A percentile compares a stretch with the other conserved stretches of the same genome.
Evolutionary conservation across 441 rosid genomes (phyloP).

Genomic region (Geranium incanum): DNA sequence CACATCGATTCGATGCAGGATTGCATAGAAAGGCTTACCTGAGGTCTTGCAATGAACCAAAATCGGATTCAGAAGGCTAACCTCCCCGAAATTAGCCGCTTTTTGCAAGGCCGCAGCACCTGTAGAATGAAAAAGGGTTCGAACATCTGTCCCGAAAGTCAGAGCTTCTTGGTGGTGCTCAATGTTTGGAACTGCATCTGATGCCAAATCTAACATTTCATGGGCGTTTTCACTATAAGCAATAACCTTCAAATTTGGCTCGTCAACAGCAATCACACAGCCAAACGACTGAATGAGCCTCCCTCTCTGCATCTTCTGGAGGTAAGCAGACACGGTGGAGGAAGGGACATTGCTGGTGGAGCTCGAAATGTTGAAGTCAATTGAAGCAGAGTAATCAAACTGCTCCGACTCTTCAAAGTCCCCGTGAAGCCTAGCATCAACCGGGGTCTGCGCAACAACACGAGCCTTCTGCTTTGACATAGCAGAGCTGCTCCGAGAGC

Average conservation of each 20-base stretch:
- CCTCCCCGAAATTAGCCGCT: constrained; percentile 55
- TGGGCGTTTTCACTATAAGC: constrained; percentile 71
- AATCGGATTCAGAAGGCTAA: constrained; percentile 65
- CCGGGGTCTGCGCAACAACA: constrained; percentile 56
- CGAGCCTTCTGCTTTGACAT: constrained; percentile 43
- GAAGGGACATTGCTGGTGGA: constrained; percentile 55
- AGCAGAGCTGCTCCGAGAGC: constrained; percentile 48
- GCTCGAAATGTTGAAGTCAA: constrained; percentile 43
- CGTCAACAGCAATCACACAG: constrained; percentile 65
- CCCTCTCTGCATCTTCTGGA: constrained; percentile 74
- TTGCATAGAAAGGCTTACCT: constrained; percentile 71
- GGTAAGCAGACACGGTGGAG: constrained; percentile 57
- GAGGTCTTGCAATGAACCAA: constrained; percentile 56
- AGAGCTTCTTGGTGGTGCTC: constrained; percentile 57
- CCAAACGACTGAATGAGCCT: constrained; percentile 68
- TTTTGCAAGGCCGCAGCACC: constrained; percentile 62
- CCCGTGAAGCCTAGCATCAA: constrained; percentile 62
- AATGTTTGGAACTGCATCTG: constrained; percentile 68
- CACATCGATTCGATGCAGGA: constrained; percentile 65
- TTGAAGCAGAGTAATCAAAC: constrained; percentile 61
- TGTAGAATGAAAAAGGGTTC: constrained; percentile 47
- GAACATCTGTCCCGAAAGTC: constrained; percentile 51
- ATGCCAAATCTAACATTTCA: constrained; percentile 63
- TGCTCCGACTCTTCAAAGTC: constrained; percentile 55
- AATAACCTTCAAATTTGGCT: constrained; percentile 45